A percentile compares a stretch with the other conserved stretches of the same genome.
phyloP scores from a whole-genome alignment of 208 protist species.

The Phytomonas serpens region DNA sequence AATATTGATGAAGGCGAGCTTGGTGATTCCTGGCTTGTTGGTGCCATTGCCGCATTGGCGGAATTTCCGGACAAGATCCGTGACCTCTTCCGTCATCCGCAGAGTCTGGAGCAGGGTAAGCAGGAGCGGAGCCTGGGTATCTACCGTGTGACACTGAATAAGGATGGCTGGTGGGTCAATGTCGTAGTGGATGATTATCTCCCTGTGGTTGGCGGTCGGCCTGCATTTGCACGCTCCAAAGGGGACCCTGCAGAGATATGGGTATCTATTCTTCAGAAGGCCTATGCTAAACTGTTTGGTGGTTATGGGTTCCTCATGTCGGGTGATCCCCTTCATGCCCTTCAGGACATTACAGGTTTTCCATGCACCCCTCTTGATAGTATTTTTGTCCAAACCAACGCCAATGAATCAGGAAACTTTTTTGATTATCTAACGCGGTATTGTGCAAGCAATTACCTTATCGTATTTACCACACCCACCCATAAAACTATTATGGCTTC shows the following conservation, averaged over 20 bases:
- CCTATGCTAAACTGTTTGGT: constrained; percentile 83
- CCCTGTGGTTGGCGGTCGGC: constrained; percentile 41
- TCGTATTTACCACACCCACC: constrained; percentile 54
- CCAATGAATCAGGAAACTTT: constrained; percentile 42
- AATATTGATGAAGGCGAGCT: constrained; percentile 77
- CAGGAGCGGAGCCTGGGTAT: constrained; percentile 44
- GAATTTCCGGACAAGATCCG: constrained; percentile 60
- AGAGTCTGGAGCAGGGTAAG: constrained; percentile 37
- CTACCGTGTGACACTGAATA: constrained; percentile 80
- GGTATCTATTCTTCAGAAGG: constrained; percentile 78
- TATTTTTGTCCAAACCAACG: constrained; percentile 34
- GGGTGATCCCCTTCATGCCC: constrained; percentile 61
- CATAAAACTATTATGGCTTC: constrained; percentile 41
- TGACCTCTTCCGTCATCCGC: constrained; percentile 63
- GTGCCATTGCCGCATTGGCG: constrained; percentile 50
- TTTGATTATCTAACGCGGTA: constrained; percentile 39
- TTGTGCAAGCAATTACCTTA: constrained; percentile 36
- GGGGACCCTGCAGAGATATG: constrained; percentile 71
- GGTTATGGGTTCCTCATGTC: constrained; percentile 70
- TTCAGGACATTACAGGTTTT: constrained; percentile 74
- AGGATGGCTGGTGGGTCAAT: constrained; percentile 85
- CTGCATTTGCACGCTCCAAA: constrained; percentile 54
- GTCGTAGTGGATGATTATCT: constrained; percentile 86
- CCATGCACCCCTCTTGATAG: constrained; percentile 67
- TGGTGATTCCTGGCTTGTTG: constrained; percentile 75